Conservation (phyloP, 1,284 basidiomycete species). For the Apiotrichum laibachii region DNA sequence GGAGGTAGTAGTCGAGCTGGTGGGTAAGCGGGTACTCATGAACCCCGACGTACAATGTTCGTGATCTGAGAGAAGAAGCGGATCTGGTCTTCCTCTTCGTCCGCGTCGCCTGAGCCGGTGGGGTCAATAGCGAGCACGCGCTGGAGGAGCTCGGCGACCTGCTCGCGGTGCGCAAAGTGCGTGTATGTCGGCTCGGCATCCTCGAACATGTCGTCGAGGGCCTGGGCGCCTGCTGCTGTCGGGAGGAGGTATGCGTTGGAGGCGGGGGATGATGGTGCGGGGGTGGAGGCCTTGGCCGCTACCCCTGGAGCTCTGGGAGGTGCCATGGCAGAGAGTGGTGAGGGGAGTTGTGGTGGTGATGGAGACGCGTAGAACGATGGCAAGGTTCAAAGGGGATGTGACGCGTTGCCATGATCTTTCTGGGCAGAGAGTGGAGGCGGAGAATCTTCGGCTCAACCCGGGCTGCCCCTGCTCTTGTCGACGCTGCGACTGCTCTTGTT, state of each 20-base stretch:
- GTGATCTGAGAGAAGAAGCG: background rate
- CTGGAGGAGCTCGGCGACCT: constrained; percentile 60
- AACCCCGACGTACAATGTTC: constrained; percentile 28
- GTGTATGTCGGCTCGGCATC: constrained; percentile 49
- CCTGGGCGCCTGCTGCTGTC: background rate
- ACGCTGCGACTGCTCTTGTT: too few species aligned
- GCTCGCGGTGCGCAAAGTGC: constrained; percentile 53
- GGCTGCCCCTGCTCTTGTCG: too few species aligned
- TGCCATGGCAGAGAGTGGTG: too few species aligned
- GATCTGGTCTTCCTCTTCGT: constrained; percentile 49
- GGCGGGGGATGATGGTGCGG: background rate
- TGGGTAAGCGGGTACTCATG: constrained; percentile 37
- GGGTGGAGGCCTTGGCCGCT: background rate
- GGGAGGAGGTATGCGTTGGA: background rate
- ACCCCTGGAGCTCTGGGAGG: too few species aligned
- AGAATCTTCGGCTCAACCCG: too few species aligned
- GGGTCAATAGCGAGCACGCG: constrained; percentile 57
- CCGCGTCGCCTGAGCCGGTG: constrained; percentile 51
- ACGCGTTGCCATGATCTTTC: too few species aligned
- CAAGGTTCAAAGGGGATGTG: too few species aligned
- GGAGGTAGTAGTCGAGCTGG: constrained; percentile 86
- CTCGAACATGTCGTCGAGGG: constrained; percentile 16
- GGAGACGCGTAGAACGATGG: too few species aligned
- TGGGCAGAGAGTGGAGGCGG: too few species aligned
- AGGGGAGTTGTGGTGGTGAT: too few species aligned